These are phyloP conservation scores for Cephalotrichum gorgonifer DNA, from an alignment of 2,329 filamentous ascomycete genomes.

Conservation along the genomic window DNA sequence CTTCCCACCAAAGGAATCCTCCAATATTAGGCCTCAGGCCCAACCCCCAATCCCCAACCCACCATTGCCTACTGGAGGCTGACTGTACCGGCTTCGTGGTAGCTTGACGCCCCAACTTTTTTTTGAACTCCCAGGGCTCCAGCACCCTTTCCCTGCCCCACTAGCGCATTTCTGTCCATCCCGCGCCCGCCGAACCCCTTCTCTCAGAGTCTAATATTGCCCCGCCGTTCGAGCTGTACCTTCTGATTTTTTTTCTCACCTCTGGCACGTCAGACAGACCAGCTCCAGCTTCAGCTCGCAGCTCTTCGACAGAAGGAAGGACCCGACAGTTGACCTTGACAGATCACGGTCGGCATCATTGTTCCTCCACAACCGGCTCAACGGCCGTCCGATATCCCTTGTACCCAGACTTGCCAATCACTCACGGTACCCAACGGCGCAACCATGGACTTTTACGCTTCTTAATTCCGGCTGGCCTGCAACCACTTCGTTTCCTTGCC, in stretches of 20 bases:
- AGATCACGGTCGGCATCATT: background rate
- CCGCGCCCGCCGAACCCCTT: background rate
- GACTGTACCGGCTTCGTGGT: background rate
- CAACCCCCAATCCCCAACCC: background rate
- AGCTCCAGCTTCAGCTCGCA: background rate
- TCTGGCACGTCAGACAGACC: background rate
- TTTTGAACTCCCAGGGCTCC: background rate
- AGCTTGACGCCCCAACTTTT: background rate
- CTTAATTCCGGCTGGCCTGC: constrained; percentile 2
- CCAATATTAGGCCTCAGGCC: no score
- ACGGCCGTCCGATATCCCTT: background rate
- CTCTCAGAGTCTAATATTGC: background rate
- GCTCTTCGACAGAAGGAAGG: background rate
- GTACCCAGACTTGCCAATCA: constrained; percentile 2
- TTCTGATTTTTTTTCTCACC: background rate
- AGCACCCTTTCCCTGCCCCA: background rate
- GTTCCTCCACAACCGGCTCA: background rate
- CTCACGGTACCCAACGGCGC: constrained; percentile 3
- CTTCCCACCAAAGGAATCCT: no score
- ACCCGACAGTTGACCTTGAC: background rate
- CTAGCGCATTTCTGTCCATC: background rate
- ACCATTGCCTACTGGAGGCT: background rate
- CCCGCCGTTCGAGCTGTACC: background rate
- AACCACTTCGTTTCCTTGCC: background rate
- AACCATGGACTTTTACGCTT: constrained; percentile 4